Evolutionary conservation across 371 early-diverging fungal species (phyloP).

Genomic region (Syncephalis plumigaleata): DNA sequence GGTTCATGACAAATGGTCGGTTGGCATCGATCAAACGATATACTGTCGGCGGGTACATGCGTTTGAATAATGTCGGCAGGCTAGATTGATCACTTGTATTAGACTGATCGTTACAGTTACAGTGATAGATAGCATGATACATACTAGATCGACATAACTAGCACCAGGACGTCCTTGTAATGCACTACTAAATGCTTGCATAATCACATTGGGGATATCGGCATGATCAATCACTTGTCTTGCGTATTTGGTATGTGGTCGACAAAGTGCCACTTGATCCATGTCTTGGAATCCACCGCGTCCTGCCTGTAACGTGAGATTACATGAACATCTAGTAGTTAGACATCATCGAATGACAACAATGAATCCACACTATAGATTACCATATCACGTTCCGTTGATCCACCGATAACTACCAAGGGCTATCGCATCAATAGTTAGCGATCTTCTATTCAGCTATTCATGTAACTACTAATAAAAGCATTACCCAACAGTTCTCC

Average conservation of each 20-base stretch:
- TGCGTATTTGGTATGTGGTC: slow-evolving; percentile 37
- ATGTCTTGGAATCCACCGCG: slow-evolving; percentile 68
- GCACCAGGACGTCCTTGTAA: slow-evolving; percentile 54
- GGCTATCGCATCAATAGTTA: slow-evolving; percentile 32
- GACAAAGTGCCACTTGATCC: slow-evolving; percentile 45
- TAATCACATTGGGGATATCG: slow-evolving; percentile 29
- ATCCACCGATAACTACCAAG: slow-evolving; percentile 27
- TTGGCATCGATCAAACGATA: slow-evolving; percentile 10
- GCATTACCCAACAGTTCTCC: slow-evolving; percentile 17
- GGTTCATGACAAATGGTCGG: slow-evolving; percentile 16
- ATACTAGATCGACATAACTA: slow-evolving; percentile 41
- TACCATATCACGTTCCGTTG: slow-evolving; percentile 28
- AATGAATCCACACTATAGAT: neutral
- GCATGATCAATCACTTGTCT: neutral
- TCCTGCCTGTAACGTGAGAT: slow-evolving; percentile 20
- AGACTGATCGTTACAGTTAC: neutral
- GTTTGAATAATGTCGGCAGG: slow-evolving; percentile 57
- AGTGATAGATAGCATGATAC: neutral
- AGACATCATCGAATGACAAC: no score
- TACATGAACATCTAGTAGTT: neutral
- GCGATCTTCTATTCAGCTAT: neutral
- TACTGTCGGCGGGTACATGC: slow-evolving; percentile 5
- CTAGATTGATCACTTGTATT: neutral
- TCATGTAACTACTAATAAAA: neutral
- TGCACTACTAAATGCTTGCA: slow-evolving; percentile 32